Percentiles rank a stretch among this genome's conserved stretches.
phyloP scores from a whole-genome alignment of 192 early-diverging fungal species.

The Backusella morwellensis region DNA sequence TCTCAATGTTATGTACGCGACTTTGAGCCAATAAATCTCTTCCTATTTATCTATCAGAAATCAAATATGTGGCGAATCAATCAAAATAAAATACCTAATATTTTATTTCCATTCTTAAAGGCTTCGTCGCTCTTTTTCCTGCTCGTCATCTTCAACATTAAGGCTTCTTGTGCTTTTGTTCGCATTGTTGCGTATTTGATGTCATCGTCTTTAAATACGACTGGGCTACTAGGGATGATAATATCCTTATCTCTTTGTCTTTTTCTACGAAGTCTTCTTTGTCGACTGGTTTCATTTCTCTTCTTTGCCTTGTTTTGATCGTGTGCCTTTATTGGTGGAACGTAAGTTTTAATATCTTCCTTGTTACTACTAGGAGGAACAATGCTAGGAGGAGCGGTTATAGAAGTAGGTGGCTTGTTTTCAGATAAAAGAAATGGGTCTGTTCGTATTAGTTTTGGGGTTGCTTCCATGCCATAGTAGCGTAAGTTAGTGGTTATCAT shows the following conservation, averaged over 20 bases:
- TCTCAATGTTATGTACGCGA: not conserved
- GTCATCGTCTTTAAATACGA: not conserved
- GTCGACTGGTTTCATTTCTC: not conserved
- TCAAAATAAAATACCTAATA: not conserved
- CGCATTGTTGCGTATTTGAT: not conserved
- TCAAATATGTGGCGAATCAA: not conserved
- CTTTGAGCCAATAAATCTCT: not conserved
- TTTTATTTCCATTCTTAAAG: not conserved
- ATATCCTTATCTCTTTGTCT: not conserved
- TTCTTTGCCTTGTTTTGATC: not conserved
- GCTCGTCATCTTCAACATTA: not conserved
- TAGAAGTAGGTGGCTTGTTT: not conserved
- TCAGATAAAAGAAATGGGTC: not conserved
- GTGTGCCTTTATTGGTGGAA: too few species aligned
- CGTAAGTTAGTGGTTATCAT: not conserved
- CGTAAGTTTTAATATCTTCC: too few species aligned
- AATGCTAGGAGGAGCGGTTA: not conserved
- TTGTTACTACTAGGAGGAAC: not conserved
- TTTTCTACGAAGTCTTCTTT: not conserved
- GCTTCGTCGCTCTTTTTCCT: not conserved
- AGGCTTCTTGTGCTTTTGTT: not conserved
- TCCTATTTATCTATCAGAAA: not conserved
- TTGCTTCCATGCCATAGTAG: not conserved
- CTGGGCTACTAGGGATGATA: not conserved
- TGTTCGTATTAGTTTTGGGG: not conserved